Evolutionary conservation across 2,329 filamentous ascomycete genomes (phyloP).

Genomic region (Colletotrichum sublineola): DNA sequence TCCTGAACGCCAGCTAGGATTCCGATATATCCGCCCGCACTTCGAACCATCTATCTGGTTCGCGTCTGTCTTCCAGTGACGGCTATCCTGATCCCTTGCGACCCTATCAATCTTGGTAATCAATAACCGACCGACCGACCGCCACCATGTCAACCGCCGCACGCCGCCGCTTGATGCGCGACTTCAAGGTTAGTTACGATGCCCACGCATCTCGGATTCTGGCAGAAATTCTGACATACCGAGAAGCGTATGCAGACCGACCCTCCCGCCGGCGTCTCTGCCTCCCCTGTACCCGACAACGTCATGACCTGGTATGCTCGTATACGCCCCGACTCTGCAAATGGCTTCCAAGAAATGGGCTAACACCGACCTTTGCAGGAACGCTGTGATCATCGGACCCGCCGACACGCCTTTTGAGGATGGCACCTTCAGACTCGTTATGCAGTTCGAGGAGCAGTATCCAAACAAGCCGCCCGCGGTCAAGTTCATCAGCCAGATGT

Average conservation of each 20-base stretch:
- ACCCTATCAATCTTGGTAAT: conserved; percentile 31
- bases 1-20: not conserved
- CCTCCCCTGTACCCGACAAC: conserved; percentile 95
- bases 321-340: conserved; percentile 7
- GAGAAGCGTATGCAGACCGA: conserved; percentile 97
- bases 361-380: conserved; percentile 69
- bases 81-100: conserved; percentile 3
- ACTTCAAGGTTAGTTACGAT: conserved; percentile 84
- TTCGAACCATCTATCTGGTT: not conserved
- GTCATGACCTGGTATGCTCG: conserved; percentile 90
- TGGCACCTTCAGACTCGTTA: conserved; percentile 95
- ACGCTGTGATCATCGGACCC: conserved; percentile 97
- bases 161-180: conserved; percentile 95
- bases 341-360: not conserved
- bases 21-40: not conserved
- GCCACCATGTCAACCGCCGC: conserved; percentile 85
- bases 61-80: conserved; percentile 8
- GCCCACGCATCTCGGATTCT: not conserved
- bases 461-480: conserved; percentile 98
- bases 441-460: conserved; percentile 99
- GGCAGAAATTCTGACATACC: conserved; percentile 24
- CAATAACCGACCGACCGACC: conserved; percentile 34
- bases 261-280: conserved; percentile 95
- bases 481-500: conserved; percentile 99
- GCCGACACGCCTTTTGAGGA: conserved; percentile 98